These are phyloP conservation scores for Lentinula aciculospora DNA, from an alignment of 768 basidiomycete species.

Conservation along the genomic window DNA sequence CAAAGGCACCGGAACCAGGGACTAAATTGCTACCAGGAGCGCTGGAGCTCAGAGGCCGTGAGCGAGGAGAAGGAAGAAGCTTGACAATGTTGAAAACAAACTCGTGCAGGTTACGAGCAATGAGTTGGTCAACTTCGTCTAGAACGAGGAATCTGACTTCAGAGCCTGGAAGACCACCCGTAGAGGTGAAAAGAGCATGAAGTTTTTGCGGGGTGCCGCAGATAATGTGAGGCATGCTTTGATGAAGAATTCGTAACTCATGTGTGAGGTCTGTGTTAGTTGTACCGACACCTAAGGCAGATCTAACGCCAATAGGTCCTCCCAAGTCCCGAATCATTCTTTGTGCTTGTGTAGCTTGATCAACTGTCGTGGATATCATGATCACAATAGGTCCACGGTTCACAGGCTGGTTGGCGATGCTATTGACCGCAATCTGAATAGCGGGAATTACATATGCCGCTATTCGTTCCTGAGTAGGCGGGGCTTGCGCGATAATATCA, in stretches of 20 bases:
- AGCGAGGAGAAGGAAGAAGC: constrained; percentile 82
- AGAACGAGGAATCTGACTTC: constrained; percentile 93
- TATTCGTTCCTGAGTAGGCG: constrained; percentile 97
- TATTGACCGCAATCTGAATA: constrained; percentile 73
- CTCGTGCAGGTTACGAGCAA: constrained; percentile 94
- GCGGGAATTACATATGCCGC: constrained; percentile 95
- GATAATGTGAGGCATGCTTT: constrained; percentile 92
- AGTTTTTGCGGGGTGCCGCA: constrained; percentile 97
- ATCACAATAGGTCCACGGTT: constrained; percentile 82
- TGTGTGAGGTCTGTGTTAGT: constrained; percentile 62
- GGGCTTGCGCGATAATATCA: constrained; percentile 98
- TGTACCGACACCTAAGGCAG: constrained; percentile 81
- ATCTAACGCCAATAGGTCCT: constrained; percentile 86
- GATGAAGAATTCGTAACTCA: constrained; percentile 78
- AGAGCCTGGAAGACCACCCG: constrained; percentile 71
- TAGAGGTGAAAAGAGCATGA: constrained; percentile 80
- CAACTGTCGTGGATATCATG: constrained; percentile 96
- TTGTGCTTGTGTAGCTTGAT: constrained; percentile 96
- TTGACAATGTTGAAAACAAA: constrained; percentile 93
- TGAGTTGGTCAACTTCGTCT: constrained; percentile 97
- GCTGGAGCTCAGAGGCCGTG: constrained; percentile 48
- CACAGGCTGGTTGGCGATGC: constrained; percentile 48
- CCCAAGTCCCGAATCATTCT: constrained; percentile 94
- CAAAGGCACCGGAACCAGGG: constrained; percentile 33
- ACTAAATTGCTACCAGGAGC: constrained; percentile 33